These are phyloP conservation scores for Escovopsis weberi DNA, from an alignment of 2,329 filamentous ascomycete genomes.

Conservation along the genomic window DNA sequence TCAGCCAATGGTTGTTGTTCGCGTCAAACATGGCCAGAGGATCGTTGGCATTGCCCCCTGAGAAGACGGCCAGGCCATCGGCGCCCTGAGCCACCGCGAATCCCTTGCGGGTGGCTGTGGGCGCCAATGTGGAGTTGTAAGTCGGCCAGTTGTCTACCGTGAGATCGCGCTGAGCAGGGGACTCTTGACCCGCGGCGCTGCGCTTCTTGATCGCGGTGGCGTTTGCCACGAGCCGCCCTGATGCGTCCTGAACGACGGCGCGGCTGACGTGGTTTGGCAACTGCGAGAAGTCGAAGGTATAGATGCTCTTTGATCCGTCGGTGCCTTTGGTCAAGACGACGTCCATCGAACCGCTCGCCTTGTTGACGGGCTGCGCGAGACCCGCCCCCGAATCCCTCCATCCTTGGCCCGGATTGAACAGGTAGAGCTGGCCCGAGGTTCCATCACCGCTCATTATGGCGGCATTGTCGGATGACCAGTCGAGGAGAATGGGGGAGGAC, in stretches of 20 bases:
- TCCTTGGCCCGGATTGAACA: conserved; percentile 47
- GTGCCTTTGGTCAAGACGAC: conserved; percentile 53
- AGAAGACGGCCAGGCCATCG: conserved; percentile 57
- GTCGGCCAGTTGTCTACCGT: conserved; percentile 54
- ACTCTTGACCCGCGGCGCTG: conserved; percentile 13
- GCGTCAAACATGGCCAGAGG: conserved; percentile 67
- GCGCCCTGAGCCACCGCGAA: conserved; percentile 58
- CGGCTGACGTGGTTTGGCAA: conserved; percentile 64
- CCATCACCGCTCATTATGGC: conserved; percentile 58
- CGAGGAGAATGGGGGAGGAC: conserved; percentile 55
- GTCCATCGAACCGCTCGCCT: conserved; percentile 41
- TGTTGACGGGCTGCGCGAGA: conserved; percentile 45
- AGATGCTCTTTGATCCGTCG: conserved; percentile 65
- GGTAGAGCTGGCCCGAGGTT: conserved; percentile 51
- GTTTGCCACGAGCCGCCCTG: conserved; percentile 37
- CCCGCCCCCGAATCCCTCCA: conserved; percentile 57
- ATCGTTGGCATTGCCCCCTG: conserved; percentile 55
- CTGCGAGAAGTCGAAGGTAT: conserved; percentile 60
- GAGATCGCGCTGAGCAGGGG: conserved; percentile 24
- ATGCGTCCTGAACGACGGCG: conserved; percentile 48
- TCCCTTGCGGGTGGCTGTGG: conserved; percentile 44
- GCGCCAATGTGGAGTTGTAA: conserved; percentile 65
- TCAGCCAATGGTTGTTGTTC: conserved; percentile 61
- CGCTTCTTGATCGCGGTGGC: conserved; percentile 26
- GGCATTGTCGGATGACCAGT: conserved; percentile 57